phyloP scores from a whole-genome alignment of 106 monocot species.

The Ottelia alismoides region DNA sequence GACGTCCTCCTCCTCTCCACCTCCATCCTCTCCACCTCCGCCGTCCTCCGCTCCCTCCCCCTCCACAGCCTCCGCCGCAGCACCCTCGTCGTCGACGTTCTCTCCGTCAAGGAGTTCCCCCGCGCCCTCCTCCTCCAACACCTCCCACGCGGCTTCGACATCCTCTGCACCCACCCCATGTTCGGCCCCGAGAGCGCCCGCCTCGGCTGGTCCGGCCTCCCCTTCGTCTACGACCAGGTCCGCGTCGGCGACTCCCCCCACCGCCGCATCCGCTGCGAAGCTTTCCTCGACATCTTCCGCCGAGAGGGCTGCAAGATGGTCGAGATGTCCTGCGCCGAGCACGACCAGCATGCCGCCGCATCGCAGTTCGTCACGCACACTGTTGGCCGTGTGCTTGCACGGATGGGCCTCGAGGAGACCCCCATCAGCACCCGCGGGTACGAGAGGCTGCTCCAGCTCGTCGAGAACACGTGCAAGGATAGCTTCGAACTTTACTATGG shows the following conservation, averaged over 20 bases:
- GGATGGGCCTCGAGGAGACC: too few species aligned
- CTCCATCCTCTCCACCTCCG: constrained; percentile 29
- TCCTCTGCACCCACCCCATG: constrained; percentile 69
- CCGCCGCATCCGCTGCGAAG: constrained; percentile 11
- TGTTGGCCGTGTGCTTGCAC: too few species aligned
- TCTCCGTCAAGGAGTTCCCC: constrained; percentile 67
- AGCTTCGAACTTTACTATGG: too few species aligned
- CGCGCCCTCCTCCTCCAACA: constrained; percentile 21
- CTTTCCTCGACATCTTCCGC: constrained; percentile 39
- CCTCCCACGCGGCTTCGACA: constrained; percentile 43
- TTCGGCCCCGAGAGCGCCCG: constrained; percentile 49
- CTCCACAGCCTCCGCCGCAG: constrained; percentile 32
- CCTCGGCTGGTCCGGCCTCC: constrained; percentile 37
- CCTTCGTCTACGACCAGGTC: constrained; percentile 51
- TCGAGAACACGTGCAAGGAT: too few species aligned
- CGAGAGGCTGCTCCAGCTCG: too few species aligned
- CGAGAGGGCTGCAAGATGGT: constrained; percentile 49
- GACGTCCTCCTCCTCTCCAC: constrained; percentile 44
- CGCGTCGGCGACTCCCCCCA: constrained; percentile 12
- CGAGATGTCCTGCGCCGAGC: constrained; percentile 53
- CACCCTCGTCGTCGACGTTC: constrained; percentile 51
- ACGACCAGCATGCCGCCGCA: constrained; percentile 37
- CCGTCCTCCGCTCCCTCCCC: constrained; percentile 32
- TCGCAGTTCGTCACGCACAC: constrained; percentile 44
- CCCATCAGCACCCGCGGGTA: too few species aligned